A percentile compares a stretch with the other conserved stretches of the same genome.
Evolutionary conservation across 1,284 basidiomycete genomes (phyloP).

Genomic region (Porodaedalea pini): DNA sequence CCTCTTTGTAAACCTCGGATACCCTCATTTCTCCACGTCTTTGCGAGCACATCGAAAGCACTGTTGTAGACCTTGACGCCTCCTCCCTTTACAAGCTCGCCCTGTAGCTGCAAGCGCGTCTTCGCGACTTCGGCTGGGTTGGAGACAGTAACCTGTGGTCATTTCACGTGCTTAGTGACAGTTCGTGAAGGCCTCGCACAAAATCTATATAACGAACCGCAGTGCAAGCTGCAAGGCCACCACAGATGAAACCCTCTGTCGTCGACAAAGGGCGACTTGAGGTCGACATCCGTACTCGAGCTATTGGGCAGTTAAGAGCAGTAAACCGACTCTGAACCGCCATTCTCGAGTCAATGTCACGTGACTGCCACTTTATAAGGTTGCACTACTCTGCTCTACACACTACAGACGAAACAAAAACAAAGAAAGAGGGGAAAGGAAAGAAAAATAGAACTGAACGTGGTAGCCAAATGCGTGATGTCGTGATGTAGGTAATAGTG

Average conservation of each 20-base stretch:
- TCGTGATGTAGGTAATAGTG: too few relatives aligned
- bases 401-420: too few relatives aligned
- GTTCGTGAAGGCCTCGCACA: neutral
- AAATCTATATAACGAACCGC: constrained; percentile 51
- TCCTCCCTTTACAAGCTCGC: constrained; percentile 79
- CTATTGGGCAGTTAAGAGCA: too few relatives aligned
- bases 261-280: constrained; percentile 45
- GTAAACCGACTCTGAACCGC: too few relatives aligned
- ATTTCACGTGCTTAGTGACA: constrained; percentile 8
- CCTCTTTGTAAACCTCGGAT: constrained; percentile 89
- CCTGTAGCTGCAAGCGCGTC: constrained; percentile 91
- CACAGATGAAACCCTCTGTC: constrained; percentile 78
- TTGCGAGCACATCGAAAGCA: constrained; percentile 81
- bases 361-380: too few relatives aligned
- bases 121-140: constrained; percentile 92
- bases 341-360: too few relatives aligned
- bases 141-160: constrained; percentile 73
- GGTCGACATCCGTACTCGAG: neutral
- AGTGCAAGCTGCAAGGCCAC: constrained; percentile 83
- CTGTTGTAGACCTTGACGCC: constrained; percentile 83
- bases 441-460: too few relatives aligned
- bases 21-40: constrained; percentile 92
- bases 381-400: too few relatives aligned
- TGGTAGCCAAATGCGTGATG: too few relatives aligned
- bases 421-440: too few relatives aligned